A percentile compares a stretch with the other conserved stretches of the same genome.
Conservation (phyloP, 331 rosid genomes). For the Malus hybrid region DNA sequence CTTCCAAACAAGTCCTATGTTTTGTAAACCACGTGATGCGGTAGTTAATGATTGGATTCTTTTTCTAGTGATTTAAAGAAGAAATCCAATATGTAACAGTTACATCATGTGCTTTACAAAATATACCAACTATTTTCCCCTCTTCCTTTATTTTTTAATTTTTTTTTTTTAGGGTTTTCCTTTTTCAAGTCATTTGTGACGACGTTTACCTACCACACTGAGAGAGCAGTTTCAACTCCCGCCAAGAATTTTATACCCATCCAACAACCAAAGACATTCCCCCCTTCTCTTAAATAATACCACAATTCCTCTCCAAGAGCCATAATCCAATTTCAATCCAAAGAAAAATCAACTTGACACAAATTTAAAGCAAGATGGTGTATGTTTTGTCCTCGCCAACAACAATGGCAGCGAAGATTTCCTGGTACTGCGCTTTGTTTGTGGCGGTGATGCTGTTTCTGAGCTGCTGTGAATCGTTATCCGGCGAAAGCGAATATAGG, state of each 20-base stretch:
- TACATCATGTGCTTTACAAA: too few species aligned
- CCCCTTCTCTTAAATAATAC: neutral
- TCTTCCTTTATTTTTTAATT: neutral
- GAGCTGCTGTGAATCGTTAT: constrained; percentile 35
- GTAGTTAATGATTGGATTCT: too few species aligned
- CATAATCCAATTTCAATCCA: neutral
- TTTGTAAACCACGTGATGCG: too few species aligned
- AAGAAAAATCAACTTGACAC: neutral
- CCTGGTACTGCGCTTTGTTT: constrained; percentile 50
- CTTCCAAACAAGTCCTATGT: too few species aligned
- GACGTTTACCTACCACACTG: neutral
- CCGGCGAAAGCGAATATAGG: constrained; percentile 18
- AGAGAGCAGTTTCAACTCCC: neutral
- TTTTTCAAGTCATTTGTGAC: neutral
- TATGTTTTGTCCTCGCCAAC: constrained; percentile 21
- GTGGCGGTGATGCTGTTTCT: constrained; percentile 44
- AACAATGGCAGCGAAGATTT: constrained; percentile 43
- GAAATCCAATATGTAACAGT: too few species aligned
- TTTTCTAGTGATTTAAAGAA: too few species aligned
- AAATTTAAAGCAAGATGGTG: constrained; percentile 12
- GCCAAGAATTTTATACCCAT: neutral
- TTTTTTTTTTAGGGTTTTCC: neutral
- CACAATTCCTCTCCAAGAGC: neutral
- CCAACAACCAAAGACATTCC: neutral
- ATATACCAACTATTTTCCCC: neutral